Evolutionary conservation across 352 stramenopile species (phyloP), one percentile per base, ranked within the genome.

Genomic region (Pythium coloratum): DNA sequence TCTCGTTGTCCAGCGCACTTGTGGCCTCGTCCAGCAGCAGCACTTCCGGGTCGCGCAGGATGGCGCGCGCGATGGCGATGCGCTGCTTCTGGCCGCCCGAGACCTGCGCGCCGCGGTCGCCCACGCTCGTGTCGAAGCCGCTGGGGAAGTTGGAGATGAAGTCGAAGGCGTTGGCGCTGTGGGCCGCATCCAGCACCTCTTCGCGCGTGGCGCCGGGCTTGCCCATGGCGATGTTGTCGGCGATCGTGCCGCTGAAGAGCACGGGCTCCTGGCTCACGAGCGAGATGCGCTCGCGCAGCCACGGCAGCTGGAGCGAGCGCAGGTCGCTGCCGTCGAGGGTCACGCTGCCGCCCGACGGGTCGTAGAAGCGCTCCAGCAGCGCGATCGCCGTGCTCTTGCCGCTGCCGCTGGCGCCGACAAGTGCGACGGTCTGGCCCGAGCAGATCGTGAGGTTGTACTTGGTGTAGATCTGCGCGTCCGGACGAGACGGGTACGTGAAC

Each of bases 41-140:
- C 26, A 98, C 80, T 4, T 74, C 66, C 6, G 91, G 93, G 50
- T 97, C 91, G 46, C 90, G 87, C 44, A 99, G 69, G 50, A 98
- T 80, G 0, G 93, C 94, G 34, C 96, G 81, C 10, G 95, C 94
- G 60, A 99, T 98, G 7, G 91, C 91, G 65, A 98, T 93, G 13
- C 96, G 77, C 34, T 90, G 82, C 63, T 98, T 98, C 81, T 99
- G 95, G 8, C 97, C 97, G 40, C 96, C 96, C 10, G 86, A 98
- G 9, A 99, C 78, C 55, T 94, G 81, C 3, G 76, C 70, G 6
- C 91, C 91, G 28, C 79, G 73, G 61, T 98, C 94, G 53, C 94
- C 93, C 20, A 98, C 88, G 38, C 88, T 71, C 0, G 95, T 98
- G 47, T 95, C 80, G 58, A 97, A 98, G 20, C 87, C 78, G 14